Conservation (phyloP, 1,284 basidiomycete genomes). For the Ganoderma sinense region DNA sequence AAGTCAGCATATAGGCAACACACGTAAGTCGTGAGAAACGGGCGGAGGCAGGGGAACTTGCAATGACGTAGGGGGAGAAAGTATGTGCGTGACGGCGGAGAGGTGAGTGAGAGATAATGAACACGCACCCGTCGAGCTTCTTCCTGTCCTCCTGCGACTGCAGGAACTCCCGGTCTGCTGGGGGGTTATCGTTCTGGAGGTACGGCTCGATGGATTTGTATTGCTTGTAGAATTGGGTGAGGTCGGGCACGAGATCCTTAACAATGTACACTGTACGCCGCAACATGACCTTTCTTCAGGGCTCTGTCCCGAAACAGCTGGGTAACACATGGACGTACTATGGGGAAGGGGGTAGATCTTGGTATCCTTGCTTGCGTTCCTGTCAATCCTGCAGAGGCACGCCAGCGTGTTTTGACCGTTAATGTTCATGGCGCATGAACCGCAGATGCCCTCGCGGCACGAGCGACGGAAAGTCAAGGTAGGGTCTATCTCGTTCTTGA, state of each 20-base stretch:
- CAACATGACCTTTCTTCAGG: background rate
- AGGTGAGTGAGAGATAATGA: background rate
- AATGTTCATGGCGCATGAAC: slow-evolving; percentile 99
- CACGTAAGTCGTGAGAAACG: slow-evolving; percentile 1
- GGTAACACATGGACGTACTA: slow-evolving; percentile 63
- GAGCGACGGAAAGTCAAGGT: slow-evolving; percentile 97
- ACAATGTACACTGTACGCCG: slow-evolving; percentile 90
- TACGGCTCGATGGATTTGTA: slow-evolving; percentile 99
- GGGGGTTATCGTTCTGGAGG: slow-evolving; percentile 92
- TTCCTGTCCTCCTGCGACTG: slow-evolving; percentile 93
- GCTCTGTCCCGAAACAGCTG: background rate
- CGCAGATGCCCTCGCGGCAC: slow-evolving; percentile 98
- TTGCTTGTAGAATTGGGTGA: slow-evolving; percentile 97
- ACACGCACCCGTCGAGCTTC: slow-evolving; percentile 87
- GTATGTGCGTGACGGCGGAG: slow-evolving; percentile 9
- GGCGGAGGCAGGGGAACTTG: slow-evolving; percentile 27
- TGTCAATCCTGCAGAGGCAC: slow-evolving; percentile 95
- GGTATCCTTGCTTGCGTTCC: slow-evolving; percentile 72
- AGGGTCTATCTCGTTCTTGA: slow-evolving; percentile 98
- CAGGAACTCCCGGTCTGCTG: slow-evolving; percentile 83
- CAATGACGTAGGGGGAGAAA: slow-evolving; percentile 19
- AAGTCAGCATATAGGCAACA: slow-evolving; percentile 1
- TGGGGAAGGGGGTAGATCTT: slow-evolving; percentile 99
- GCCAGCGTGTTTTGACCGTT: slow-evolving; percentile 98
- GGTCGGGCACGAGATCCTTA: slow-evolving; percentile 95